A percentile compares a stretch with the other conserved stretches of the same genome.
These are phyloP conservation scores for Beauveria sp. DNA, from an alignment of 2,329 filamentous ascomycete species.

Conservation along the genomic window DNA sequence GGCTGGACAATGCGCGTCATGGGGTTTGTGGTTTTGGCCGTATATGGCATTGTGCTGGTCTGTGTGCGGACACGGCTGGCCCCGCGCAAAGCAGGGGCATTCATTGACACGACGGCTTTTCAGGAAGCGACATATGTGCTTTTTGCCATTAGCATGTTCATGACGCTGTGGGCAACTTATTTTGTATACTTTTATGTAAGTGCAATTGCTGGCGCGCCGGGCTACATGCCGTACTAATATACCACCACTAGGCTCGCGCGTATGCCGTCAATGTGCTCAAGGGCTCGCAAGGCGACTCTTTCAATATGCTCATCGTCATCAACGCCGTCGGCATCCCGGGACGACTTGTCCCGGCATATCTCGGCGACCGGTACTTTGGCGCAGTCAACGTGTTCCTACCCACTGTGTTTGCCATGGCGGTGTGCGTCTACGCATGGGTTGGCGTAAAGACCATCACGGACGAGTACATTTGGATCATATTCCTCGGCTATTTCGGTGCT, in stretches of 20 bases:
- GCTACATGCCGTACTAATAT: no score
- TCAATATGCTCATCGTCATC: slow-evolving; percentile 51
- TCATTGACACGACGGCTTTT: slow-evolving; percentile 45
- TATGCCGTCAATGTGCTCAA: slow-evolving; percentile 33
- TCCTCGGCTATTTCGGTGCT: slow-evolving; percentile 58
- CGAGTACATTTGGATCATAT: slow-evolving; percentile 53
- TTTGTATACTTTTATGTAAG: slow-evolving; percentile 41
- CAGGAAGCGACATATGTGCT: slow-evolving; percentile 37
- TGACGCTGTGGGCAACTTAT: slow-evolving; percentile 41
- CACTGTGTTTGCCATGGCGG: slow-evolving; percentile 36
- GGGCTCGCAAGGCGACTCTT: slow-evolving; percentile 41
- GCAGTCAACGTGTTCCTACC: slow-evolving; percentile 49
- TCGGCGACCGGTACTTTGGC: slow-evolving; percentile 48
- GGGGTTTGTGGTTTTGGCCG: slow-evolving; percentile 45
- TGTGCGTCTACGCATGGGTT: slow-evolving; percentile 45
- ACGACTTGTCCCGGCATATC: slow-evolving; percentile 44
- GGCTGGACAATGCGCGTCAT: slow-evolving; percentile 56
- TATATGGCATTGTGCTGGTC: slow-evolving; percentile 28
- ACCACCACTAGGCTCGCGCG: slow-evolving; percentile 26
- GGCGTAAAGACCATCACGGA: slow-evolving; percentile 30
- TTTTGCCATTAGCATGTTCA: slow-evolving; percentile 28
- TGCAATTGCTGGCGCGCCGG: background rate
- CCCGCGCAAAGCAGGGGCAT: slow-evolving; percentile 39
- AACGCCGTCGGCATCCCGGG: slow-evolving; percentile 51
- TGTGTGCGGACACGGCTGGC: slow-evolving; percentile 42